A percentile compares a stretch with the other conserved stretches of the same genome.
Conservation (phyloP, 768 basidiomycete genomes). For the Amanita pseudoporphyria region DNA sequence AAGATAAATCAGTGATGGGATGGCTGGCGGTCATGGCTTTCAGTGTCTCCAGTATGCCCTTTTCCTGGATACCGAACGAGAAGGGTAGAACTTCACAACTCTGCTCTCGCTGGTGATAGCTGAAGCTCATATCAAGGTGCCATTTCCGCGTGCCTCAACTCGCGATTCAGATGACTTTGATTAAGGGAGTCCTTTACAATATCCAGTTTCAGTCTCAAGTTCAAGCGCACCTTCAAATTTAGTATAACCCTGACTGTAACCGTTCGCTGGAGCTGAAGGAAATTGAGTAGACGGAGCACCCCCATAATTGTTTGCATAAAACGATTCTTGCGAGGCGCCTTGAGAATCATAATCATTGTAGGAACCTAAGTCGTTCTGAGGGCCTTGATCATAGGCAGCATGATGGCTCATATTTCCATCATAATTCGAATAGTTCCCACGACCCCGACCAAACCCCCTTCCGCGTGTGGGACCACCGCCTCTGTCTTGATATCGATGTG, state of each 20-base stretch:
- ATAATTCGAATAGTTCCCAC: conserved; percentile 41
- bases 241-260: conserved; percentile 49
- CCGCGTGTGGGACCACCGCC: conserved; percentile 42
- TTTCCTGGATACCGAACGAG: conserved; percentile 1
- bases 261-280: conserved; percentile 36
- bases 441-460: conserved; percentile 27
- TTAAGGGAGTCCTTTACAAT: conserved; percentile 24
- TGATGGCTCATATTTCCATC: conserved; percentile 42
- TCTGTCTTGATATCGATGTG: conserved; percentile 49
- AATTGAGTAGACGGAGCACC: conserved; percentile 44
- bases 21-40: conserved; percentile 10
- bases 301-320: conserved; percentile 62
- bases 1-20: neutral
- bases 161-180: conserved; percentile 26
- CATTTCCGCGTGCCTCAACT: conserved; percentile 44
- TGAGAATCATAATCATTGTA: conserved; percentile 64
- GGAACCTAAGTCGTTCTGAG: conserved; percentile 48
- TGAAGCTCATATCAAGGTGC: conserved; percentile 34
- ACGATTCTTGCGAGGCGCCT: conserved; percentile 41
- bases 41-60: conserved; percentile 14
- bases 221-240: conserved; percentile 84
- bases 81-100: conserved; percentile 20
- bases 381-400: conserved; percentile 59
- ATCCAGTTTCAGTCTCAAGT: conserved; percentile 48
- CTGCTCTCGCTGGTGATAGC: conserved; percentile 39